Evolutionary conservation across 176 grass and related monocot species (phyloP).

Genomic region (Eleusine indica): DNA sequence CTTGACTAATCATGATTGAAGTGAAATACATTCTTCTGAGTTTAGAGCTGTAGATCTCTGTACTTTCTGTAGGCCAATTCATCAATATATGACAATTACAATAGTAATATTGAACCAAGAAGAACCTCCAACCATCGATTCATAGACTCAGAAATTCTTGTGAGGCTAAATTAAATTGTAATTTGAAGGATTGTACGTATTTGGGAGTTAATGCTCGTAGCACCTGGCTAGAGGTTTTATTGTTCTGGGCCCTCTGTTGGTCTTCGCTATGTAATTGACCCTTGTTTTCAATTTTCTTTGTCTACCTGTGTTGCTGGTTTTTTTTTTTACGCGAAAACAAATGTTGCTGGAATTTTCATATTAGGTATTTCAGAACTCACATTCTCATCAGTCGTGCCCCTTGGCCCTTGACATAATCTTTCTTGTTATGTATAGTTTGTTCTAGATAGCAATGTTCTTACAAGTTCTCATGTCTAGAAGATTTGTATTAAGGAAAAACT

Average conservation of each 20-base stretch:
- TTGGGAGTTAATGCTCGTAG: constrained; percentile 18
- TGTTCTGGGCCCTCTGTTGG: not conserved
- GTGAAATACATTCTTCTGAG: constrained; percentile 1
- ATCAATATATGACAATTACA: not conserved
- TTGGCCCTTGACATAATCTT: not conserved
- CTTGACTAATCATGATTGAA: not conserved
- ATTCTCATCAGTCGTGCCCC: not conserved
- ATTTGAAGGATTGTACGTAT: not conserved
- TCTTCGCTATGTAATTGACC: not conserved
- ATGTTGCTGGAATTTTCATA: not conserved
- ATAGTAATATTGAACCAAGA: not conserved
- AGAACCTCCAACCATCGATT: not conserved
- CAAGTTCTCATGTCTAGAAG: constrained; percentile 10
- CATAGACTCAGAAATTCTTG: not conserved
- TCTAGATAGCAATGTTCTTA: not conserved
- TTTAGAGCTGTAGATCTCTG: not conserved
- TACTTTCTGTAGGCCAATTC: not conserved
- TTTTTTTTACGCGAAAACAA: too few species aligned
- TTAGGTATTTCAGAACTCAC: not conserved
- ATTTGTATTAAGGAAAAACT: not conserved
- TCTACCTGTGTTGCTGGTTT: not conserved
- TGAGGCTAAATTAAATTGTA: too few species aligned
- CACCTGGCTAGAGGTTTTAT: constrained; percentile 4
- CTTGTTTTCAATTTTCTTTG: constrained; percentile 1
- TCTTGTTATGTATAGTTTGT: not conserved